phyloP scores from a whole-genome alignment of 2,329 filamentous ascomycete species.

The Blumeriella jaapii region DNA sequence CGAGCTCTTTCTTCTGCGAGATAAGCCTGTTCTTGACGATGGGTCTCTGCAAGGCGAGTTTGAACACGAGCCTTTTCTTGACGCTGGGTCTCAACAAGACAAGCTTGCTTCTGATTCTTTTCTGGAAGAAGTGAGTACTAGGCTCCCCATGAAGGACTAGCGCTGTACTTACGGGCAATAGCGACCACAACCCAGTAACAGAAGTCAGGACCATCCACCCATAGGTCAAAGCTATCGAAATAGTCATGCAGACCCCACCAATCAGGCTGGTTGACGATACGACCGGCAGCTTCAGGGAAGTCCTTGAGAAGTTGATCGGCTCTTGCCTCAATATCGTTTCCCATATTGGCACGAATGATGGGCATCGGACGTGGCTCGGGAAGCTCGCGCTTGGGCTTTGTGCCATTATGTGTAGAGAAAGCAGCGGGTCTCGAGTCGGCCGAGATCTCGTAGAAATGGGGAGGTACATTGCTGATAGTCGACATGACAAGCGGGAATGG shows the following conservation, averaged over 20 bases:
- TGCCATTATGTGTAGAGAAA: constrained; percentile 8
- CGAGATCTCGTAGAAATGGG: constrained; percentile 1
- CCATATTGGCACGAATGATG: constrained; percentile 6
- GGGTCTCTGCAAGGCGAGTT: too few relatives aligned
- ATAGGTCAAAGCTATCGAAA: constrained; percentile 27
- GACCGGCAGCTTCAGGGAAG: constrained; percentile 10
- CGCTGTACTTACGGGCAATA: constrained; percentile 10
- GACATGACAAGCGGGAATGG: constrained; percentile 1
- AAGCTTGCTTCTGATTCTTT: too few relatives aligned
- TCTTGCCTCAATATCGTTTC: constrained; percentile 5
- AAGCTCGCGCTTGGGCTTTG: constrained; percentile 6
- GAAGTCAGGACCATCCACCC: constrained; percentile 21
- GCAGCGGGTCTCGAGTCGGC: neutral
- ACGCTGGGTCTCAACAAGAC: neutral
- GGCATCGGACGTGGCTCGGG: constrained; percentile 1
- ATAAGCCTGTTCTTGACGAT: too few relatives aligned
- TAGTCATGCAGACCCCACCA: constrained; percentile 25
- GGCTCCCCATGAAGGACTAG: neutral
- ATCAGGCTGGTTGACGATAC: constrained; percentile 2
- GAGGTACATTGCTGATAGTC: neutral
- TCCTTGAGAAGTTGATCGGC: constrained; percentile 5
- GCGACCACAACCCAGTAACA: constrained; percentile 22
- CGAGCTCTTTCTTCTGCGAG: neutral
- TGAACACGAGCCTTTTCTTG: too few relatives aligned
- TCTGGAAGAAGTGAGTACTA: neutral